Base-by-base conservation (phyloP, 2,329 filamentous ascomycete genomes). In the Calonectria naviculata region DNA sequence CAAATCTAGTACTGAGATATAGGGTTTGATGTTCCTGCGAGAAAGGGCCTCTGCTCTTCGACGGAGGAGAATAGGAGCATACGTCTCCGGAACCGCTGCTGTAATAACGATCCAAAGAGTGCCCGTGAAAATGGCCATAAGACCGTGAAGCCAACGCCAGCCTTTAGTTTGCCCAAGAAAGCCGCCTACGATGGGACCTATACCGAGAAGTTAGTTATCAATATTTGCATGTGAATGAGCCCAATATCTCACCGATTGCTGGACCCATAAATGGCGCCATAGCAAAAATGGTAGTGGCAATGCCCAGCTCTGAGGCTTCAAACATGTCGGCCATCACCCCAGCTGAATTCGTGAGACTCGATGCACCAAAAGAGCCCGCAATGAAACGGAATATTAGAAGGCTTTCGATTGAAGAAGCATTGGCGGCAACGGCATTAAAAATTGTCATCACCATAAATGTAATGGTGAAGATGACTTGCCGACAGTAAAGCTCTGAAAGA, bases 121-220 rank as follows among this genome's bases (percentile, higher is more conserved):
- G 3, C 63, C 63, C 9, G 49, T 66, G 24, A 66, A 58, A 24
- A 66, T 47, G n/a, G 63, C 49, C 49, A 66, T 66, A n/a, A 66
- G 19, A 9, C 63, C 63, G 10, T 66, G 28, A 38, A 66, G 24
- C 63, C 63, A 66, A 6, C 63, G 63, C 63, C 63, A 66, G 13
- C 63, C 49, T 19, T 44, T 28, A 7, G 47, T 26, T 42, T 66
- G 26, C 9, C 63, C 63, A n/a, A 66, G 63, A 36, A 66, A 66
- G 8, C 63, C 63, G 26, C 63, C 63, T 0, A 31, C 49, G 36
- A 66, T 66, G 9, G 63, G 63, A 26, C 63, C 63, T 66, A 12
- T 31, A n/a, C n/a, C n/a, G n/a, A n/a, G n/a, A n/a, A n/a, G n/a
- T n/a, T n/a, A n/a, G n/a, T 17, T 12, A 5, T 24, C 5, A 26